Percentiles rank a stretch among this genome's conserved stretches.
phyloP scores from a whole-genome alignment of 257 asterid species.

The Solanum infundibuliforme region DNA sequence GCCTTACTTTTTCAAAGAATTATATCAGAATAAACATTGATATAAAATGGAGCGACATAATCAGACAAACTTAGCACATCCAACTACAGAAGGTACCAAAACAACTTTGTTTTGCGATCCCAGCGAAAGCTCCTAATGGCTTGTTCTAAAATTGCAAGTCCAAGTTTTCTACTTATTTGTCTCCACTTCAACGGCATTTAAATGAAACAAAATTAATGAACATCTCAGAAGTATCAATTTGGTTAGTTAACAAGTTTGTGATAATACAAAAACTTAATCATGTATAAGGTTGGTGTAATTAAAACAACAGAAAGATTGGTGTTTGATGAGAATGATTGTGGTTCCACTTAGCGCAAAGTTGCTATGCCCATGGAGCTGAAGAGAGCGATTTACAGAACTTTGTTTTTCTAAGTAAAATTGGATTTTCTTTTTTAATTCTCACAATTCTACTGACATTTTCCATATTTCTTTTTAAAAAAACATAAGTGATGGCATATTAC shows the following conservation, averaged over 20 bases:
- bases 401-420: not conserved
- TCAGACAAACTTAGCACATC: not conserved
- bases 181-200: not conserved
- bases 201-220: not conserved
- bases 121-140: not conserved
- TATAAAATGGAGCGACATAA: not conserved
- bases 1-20: conserved; percentile 5
- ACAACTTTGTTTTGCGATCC: not conserved
- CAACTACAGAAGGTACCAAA: not conserved
- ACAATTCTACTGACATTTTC: not conserved
- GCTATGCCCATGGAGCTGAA: not conserved
- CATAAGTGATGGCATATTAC: not conserved
- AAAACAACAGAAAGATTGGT: not conserved
- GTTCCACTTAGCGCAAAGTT: not conserved
- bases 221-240: not conserved
- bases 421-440: not conserved
- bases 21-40: not conserved
- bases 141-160: not conserved
- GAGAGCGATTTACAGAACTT: not conserved
- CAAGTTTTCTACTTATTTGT: not conserved
- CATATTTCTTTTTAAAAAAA: not conserved
- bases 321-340: not conserved
- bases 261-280: not conserved
- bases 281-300: not conserved
- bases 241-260: not conserved